phyloP scores from a whole-genome alignment of 805 yeast genomes.

The Saccharomycopsis sp. region DNA sequence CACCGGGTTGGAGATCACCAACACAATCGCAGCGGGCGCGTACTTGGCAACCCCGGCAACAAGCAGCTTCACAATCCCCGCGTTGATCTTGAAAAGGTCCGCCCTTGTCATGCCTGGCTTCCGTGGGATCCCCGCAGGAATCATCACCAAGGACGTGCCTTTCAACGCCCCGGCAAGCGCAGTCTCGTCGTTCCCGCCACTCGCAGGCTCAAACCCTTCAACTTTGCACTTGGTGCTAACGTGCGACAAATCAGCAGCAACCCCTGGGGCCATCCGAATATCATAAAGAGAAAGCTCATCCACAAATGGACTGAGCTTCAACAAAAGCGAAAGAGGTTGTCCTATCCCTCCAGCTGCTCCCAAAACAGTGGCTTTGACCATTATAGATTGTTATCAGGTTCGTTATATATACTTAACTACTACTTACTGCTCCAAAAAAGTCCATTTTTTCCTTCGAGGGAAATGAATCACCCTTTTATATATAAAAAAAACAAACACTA shows the following conservation, averaged over 20 bases:
- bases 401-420: neutral
- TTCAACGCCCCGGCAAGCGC: slow-evolving; percentile 53
- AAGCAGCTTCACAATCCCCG: slow-evolving; percentile 68
- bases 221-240: slow-evolving; percentile 64
- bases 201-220: slow-evolving; percentile 38
- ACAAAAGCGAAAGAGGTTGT: slow-evolving; percentile 53
- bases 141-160: slow-evolving; percentile 75
- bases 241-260: slow-evolving; percentile 71
- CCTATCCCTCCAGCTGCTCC: slow-evolving; percentile 89
- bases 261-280: slow-evolving; percentile 69
- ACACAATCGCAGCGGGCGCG: slow-evolving; percentile 59
- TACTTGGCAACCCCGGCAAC: slow-evolving; percentile 58
- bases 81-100: slow-evolving; percentile 76
- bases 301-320: slow-evolving; percentile 62
- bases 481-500: too few species aligned
- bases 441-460: too few species aligned
- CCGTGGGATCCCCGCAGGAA: slow-evolving; percentile 87
- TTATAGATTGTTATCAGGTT: neutral
- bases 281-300: slow-evolving; percentile 63
- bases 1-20: slow-evolving; percentile 72
- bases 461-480: too few species aligned
- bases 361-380: slow-evolving; percentile 56
- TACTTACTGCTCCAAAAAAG: too few species aligned
- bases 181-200: slow-evolving; percentile 54
- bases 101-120: slow-evolving; percentile 87